Base-by-base conservation (phyloP, 331 rosid genomes). In the Arachis monticola region DNA sequence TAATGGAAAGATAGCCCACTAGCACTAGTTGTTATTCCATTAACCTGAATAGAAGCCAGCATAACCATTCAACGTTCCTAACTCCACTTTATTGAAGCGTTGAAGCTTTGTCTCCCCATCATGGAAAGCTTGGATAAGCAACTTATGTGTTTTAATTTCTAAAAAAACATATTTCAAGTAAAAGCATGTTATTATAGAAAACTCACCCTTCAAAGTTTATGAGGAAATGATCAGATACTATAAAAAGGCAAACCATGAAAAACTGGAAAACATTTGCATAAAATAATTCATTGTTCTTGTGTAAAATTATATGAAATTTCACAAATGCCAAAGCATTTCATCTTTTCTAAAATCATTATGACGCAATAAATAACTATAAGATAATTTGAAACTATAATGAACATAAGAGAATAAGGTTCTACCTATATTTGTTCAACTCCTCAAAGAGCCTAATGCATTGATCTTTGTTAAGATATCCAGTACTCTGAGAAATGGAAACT, bases 341-440 rank as follows among this genome's bases (percentile, higher is more conserved):
- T 55, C 38, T 53, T 67, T 65, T 55, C 48, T 53, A 70, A 51
- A 22, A 50, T 44, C 40, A 69, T 64, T 46, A 31, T 31, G 44
- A 47, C 30, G 60, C 2, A 48, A 55, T 55, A 57, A 80, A 69
- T 47, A 17, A 75, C 46, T 14, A 67, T 47, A 72, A 58, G 70
- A 75, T 58, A 73, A 67, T 69, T 56, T 46, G 56, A 81, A 70
- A 82, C 40, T 75, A 75, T 72, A 4, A 56, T 67, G 47, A 66
- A 71, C 48, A 79, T 4, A 67, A 40, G 35, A 80, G 17, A 67
- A 61, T 68, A 47, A 52, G 47, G 30, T 45, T 58, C 62, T 86
- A 94, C 99, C 99, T 92, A 84, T 94, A 94, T 48, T 88, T 88
- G 81, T 88, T 83, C 70, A 93, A 76, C 83, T 91, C 97, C 83